Evolutionary conservation across 306 rosid genomes (phyloP), one percentile per base, ranked within the genome.

Genomic region (Datisca glomerata): DNA sequence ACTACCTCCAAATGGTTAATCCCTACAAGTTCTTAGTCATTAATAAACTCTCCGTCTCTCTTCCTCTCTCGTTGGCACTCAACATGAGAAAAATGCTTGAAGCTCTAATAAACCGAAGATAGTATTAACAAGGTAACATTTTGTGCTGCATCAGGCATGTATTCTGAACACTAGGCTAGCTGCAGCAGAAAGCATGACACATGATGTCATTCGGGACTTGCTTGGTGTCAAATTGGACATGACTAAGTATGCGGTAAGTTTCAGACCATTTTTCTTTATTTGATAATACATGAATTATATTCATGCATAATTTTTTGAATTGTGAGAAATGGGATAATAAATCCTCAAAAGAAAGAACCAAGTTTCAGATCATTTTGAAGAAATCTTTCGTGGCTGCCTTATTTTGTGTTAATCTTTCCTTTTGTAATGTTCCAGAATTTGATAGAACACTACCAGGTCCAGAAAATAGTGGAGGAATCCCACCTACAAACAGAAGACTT

Each of bases 141-240:
- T n/a, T n/a, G n/a, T n/a, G n/a, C n/a, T 55, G 53, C 56, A 33
- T 49, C 79, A 89, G 97, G 72, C 77, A 39, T 83, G 86, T 57
- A 27, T 70, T 66, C 69, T 89, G 51, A 91, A 77, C 58, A 65
- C 93, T 47, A 89, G 97, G 70, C 56, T 89, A 29, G 95, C 93
- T 18, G 89, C 95, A 52, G 70, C 85, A 21, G 97, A 89, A 51
- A 89, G 76, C 82, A 89, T 83, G 97, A 89, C 97, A 29, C 95
- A 89, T 62, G 97, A 89, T 53, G 95, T 89, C 56, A 89, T 89
- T 63, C 83, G 95, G 41, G 97, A 89, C 60, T 79, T 89, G 65
- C 91, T 89, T 18, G 86, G 91, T 22, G 84, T 89, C 51, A 89
- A 80, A 66, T 47, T 83, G 79, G 97, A 89, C 72, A 74, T 89